Evolutionary conservation across 306 rosid species (phyloP).

Genomic region (Astragalus glycyphyllos): DNA sequence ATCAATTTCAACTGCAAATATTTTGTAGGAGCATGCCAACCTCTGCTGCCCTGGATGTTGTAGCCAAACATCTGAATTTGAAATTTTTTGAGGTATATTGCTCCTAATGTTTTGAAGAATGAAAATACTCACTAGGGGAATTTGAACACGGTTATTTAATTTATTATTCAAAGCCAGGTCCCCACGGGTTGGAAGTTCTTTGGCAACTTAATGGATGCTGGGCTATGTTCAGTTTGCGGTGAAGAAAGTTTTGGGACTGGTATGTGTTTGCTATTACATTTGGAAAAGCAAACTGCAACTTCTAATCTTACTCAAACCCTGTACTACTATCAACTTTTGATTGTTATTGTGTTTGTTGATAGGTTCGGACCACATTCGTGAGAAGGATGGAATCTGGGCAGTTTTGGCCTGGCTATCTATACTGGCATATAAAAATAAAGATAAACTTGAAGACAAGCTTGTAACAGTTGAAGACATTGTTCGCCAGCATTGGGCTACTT

Average conservation of each 20-base stretch:
- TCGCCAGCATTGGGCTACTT: constrained; percentile 90
- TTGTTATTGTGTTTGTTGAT: constrained; percentile 43
- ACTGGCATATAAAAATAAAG: constrained; percentile 86
- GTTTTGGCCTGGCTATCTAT: constrained; percentile 97
- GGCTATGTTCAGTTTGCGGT: constrained; percentile 89
- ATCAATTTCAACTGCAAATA: constrained; percentile 28
- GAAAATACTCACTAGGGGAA: constrained; percentile 22
- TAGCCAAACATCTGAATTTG: constrained; percentile 87
- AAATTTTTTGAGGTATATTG: constrained; percentile 90
- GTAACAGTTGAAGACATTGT: constrained; percentile 96
- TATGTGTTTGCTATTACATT: constrained; percentile 45
- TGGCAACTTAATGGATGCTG: constrained; percentile 98
- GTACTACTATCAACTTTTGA: constrained; percentile 39
- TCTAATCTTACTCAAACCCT: constrained; percentile 3
- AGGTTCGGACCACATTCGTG: constrained; percentile 99
- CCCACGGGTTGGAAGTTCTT: constrained; percentile 99
- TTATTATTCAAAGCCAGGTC: constrained; percentile 60
- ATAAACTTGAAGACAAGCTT: constrained; percentile 74
- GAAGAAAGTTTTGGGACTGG: constrained; percentile 99
- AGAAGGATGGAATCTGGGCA: constrained; percentile 99
- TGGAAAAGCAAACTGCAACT: constrained; percentile 26
- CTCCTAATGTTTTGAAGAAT: constrained; percentile 14
- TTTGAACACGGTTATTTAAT: constrained; percentile 7
- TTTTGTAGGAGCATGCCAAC: constrained; percentile 98
- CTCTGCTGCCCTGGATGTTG: constrained; percentile 99